These are phyloP conservation scores for Paspalum vaginatum DNA, from an alignment of 176 grass and related monocot species.

Conservation along the genomic window DNA sequence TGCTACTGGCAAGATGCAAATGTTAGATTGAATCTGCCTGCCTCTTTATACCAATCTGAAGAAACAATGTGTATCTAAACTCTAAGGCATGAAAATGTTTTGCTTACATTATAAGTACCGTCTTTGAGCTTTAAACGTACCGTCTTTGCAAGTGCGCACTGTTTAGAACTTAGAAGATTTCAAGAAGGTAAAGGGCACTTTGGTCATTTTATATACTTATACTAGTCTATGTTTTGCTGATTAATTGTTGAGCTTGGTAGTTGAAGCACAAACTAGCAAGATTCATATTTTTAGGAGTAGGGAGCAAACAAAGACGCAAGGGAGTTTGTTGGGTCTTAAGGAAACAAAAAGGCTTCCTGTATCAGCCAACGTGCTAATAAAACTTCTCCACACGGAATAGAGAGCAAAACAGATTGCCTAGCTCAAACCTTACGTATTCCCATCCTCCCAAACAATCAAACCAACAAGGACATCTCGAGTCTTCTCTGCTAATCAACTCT, in stretches of 20 bases:
- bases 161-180: slow-evolving; percentile 7
- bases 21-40: neutral
- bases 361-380: slow-evolving; percentile 47
- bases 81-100: neutral
- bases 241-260: slow-evolving; percentile 46
- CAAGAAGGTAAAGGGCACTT: slow-evolving; percentile 40
- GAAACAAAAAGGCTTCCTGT: slow-evolving; percentile 64
- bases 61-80: slow-evolving; percentile 3
- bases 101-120: neutral
- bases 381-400: slow-evolving; percentile 55
- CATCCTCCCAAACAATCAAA: slow-evolving; percentile 53
- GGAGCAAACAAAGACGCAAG: slow-evolving; percentile 39
- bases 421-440: slow-evolving; percentile 44
- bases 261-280: slow-evolving; percentile 42
- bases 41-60: neutral
- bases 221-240: slow-evolving; percentile 21
- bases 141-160: neutral
- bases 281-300: slow-evolving; percentile 40
- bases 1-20: slow-evolving; percentile 1
- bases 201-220: slow-evolving; percentile 38
- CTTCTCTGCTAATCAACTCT: slow-evolving; percentile 44
- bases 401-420: slow-evolving; percentile 45
- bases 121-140: slow-evolving; percentile 6
- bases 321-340: slow-evolving; percentile 54
- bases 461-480: slow-evolving; percentile 37